Percentiles rank a stretch among this genome's conserved stretches.
Conservation (phyloP, 495 filamentous ascomycete genomes). For the Wilcoxina mikolae region DNA sequence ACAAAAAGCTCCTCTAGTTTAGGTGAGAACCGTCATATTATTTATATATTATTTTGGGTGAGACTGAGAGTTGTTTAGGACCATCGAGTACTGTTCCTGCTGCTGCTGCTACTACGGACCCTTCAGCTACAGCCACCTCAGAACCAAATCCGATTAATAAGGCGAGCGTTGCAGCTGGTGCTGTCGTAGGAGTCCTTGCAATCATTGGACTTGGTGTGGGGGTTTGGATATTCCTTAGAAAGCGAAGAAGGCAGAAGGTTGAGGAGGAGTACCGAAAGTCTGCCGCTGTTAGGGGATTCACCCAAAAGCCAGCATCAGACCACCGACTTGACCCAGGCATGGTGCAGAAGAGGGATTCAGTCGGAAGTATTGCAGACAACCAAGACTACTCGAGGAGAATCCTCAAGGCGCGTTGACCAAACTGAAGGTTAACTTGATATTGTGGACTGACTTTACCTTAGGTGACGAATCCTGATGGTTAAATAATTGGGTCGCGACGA, state of each 20-base stretch:
- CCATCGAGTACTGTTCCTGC: conserved; percentile 12
- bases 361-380: conserved; percentile 95
- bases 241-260: conserved; percentile 53
- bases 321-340: conserved; percentile 80
- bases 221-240: conserved; percentile 59
- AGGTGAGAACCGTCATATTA: conserved; percentile 3
- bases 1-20: conserved; percentile 13
- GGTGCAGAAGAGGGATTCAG: conserved; percentile 75
- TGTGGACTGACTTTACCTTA: conserved; percentile 5
- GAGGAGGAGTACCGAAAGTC: conserved; percentile 71
- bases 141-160: conserved; percentile 39
- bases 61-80: not conserved
- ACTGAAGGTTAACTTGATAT: conserved; percentile 3
- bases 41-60: not conserved
- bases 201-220: conserved; percentile 50
- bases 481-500: not conserved
- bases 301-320: conserved; percentile 46
- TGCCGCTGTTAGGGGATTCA: conserved; percentile 52
- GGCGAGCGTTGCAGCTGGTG: conserved; percentile 73
- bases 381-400: conserved; percentile 94
- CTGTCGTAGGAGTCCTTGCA: conserved; percentile 69
- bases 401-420: conserved; percentile 56
- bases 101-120: conserved; percentile 15
- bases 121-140: conserved; percentile 3
- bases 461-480: conserved; percentile 28